Evolutionary conservation across 2,329 filamentous ascomycete species (phyloP), one percentile per base, ranked within the genome.

Genomic region (Ceratocystiopsis brevicomis): DNA sequence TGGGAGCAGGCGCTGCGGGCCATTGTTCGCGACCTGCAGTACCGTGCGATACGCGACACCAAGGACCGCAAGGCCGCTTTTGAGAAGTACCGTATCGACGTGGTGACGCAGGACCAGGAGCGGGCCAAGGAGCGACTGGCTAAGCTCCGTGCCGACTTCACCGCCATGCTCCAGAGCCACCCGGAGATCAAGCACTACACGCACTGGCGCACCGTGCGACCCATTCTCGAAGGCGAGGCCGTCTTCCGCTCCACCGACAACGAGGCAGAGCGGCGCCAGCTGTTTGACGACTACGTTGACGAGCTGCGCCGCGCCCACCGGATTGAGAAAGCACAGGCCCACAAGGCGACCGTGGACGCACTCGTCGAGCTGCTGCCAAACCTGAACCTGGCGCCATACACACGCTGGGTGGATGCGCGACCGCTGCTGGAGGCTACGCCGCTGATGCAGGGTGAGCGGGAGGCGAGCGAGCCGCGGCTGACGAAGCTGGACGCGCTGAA

Each of bases 161-260:
- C 81, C 52, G 87, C 79, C 44, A 98, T 98, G 90, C 72, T 98
- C 51, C 85, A 81, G 62, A 87, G 86, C 51, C 88, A 98, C 59
- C 86, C 87, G 48, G 90, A 98, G 61, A 96, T 98, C 61, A 90
- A 87, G 60, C 77, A 95, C 59, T 95, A 92, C 60, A 95, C 88
- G 37, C 81, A 86, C 48, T 98, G 90, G 90, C 93, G 86, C 70
- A 95, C 85, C 15, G 90, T 88, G 43, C 78, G 84, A 41, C 85
- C 86, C 11, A 92, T 95, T 50, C 85, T 98, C 49, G 85, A 96
- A 61, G 81, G 81, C 41, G 90, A 98, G 66, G 90, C 85, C 40
- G 90, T 93, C 47, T 98, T 96, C 65, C 80, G 86, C 53, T 88
- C 86, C 30, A 88, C 87, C 38, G 81, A 81, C 52, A 73, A 88